A percentile compares a stretch with the other conserved stretches of the same genome.
These are phyloP conservation scores for Ogataea ramenticola DNA, from an alignment of 805 yeast species.

Conservation along the genomic window DNA sequence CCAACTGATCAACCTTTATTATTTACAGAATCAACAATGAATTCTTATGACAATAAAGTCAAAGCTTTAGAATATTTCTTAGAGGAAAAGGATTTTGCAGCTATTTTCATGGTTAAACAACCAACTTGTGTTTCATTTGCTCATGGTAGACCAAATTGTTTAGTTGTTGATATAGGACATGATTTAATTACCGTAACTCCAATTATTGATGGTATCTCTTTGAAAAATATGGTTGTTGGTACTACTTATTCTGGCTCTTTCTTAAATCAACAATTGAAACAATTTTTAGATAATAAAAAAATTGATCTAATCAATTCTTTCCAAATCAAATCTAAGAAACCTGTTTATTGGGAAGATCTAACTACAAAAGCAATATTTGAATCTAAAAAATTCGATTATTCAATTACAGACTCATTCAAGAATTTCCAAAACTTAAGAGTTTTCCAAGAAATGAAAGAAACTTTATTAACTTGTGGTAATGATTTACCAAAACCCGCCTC, in stretches of 20 bases:
- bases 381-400: slow-evolving; percentile 25
- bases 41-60: slow-evolving; percentile 55
- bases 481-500: no score
- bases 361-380: slow-evolving; percentile 18
- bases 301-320: slow-evolving; percentile 31
- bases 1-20: slow-evolving; percentile 67
- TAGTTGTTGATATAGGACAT: slow-evolving; percentile 83
- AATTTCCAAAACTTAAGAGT: slow-evolving; percentile 49
- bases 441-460: slow-evolving; percentile 70
- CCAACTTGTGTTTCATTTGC: slow-evolving; percentile 90
- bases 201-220: slow-evolving; percentile 73
- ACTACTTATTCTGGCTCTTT: slow-evolving; percentile 72
- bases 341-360: slow-evolving; percentile 17
- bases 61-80: slow-evolving; percentile 65
- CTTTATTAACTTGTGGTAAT: slow-evolving; percentile 38
- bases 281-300: slow-evolving; percentile 27
- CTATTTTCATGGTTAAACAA: slow-evolving; percentile 69
- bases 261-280: slow-evolving; percentile 46
- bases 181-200: slow-evolving; percentile 73
- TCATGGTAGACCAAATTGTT: slow-evolving; percentile 79
- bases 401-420: slow-evolving; percentile 42
- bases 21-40: slow-evolving; percentile 86
- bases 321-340: slow-evolving; percentile 40
- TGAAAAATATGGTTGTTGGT: slow-evolving; percentile 60
- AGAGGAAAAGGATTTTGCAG: slow-evolving; percentile 69